Percentiles rank a stretch among this genome's conserved stretches.
Evolutionary conservation across 1,284 basidiomycete genomes (phyloP).

Genomic region (Lentinula novae-zelandiae): DNA sequence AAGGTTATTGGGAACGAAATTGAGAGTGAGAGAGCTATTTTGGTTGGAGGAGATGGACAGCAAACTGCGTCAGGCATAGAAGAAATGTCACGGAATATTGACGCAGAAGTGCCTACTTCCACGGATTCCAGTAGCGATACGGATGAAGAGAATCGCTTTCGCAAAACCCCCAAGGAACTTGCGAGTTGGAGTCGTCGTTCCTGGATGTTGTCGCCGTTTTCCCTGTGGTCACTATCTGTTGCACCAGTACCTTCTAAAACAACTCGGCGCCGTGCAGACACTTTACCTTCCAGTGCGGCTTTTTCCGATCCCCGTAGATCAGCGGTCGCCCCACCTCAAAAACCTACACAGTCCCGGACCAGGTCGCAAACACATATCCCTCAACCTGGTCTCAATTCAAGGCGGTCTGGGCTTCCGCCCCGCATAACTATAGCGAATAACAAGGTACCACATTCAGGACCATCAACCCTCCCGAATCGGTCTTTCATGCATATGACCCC

Average conservation of each 20-base stretch:
- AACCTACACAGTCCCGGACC: neutral
- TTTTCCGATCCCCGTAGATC: neutral
- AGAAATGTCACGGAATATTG: slow-evolving; percentile 33
- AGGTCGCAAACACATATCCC: slow-evolving; percentile 3
- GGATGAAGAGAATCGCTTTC: slow-evolving; percentile 21
- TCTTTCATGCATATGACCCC: neutral
- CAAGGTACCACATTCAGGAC: neutral
- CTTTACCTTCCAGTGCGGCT: slow-evolving; percentile 10
- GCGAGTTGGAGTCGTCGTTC: slow-evolving; percentile 45
- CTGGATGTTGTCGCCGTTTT: slow-evolving; percentile 14
- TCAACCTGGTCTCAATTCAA: neutral
- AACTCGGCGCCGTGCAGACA: slow-evolving; percentile 12
- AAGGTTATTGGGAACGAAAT: slow-evolving; percentile 61
- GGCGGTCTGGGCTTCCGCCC: slow-evolving; percentile 2
- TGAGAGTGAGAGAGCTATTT: slow-evolving; percentile 54
- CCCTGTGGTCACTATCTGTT: slow-evolving; percentile 15
- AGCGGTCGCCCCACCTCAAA: neutral
- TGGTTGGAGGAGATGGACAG: slow-evolving; percentile 67
- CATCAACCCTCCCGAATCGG: slow-evolving; percentile 20
- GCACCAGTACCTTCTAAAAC: neutral
- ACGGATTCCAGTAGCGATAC: slow-evolving; percentile 23
- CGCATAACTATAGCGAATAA: neutral
- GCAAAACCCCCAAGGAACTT: slow-evolving; percentile 25
- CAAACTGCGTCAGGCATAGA: slow-evolving; percentile 39
- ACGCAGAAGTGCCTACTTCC: slow-evolving; percentile 17